phyloP scores from a whole-genome alignment of 164 flowering plant genomes.

The Warburgia ugandensis region DNA sequence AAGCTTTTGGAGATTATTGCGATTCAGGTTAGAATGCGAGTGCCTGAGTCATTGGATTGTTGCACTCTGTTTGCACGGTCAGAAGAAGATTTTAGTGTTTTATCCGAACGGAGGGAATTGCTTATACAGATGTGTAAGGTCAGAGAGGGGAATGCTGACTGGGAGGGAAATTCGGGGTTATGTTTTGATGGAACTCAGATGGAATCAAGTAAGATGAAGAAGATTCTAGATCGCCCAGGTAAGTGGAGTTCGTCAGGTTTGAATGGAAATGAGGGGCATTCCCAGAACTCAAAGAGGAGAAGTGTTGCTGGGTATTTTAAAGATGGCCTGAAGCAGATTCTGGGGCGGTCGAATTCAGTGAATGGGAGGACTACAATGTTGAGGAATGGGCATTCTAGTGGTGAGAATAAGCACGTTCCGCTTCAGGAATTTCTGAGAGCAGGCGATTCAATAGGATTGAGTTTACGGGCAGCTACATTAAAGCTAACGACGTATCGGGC shows the following conservation, averaged over 20 bases:
- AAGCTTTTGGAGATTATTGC: conserved; percentile 62
- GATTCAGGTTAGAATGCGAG: conserved; percentile 36
- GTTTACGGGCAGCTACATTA: conserved; percentile 46
- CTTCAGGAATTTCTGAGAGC: conserved; percentile 62
- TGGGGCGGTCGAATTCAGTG: conserved; percentile 41
- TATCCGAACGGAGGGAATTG: conserved; percentile 41
- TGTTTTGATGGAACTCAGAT: conserved; percentile 33
- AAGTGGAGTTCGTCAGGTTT: conserved; percentile 14
- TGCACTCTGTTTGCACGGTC: conserved; percentile 44
- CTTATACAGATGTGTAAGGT: conserved; percentile 40
- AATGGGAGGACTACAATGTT: conserved; percentile 19
- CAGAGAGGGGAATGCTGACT: conserved; percentile 27
- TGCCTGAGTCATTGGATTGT: conserved; percentile 29
- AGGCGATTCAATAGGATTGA: conserved; percentile 56
- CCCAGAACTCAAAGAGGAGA: conserved; percentile 32
- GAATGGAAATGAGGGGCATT: conserved; percentile 26
- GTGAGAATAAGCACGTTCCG: conserved; percentile 52
- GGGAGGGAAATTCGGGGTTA: conserved; percentile 19
- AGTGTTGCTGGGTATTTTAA: conserved; percentile 44
- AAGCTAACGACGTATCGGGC: conserved; percentile 69
- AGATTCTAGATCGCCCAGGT: conserved; percentile 29
- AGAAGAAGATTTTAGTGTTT: conserved; percentile 20
- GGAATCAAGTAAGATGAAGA: conserved; percentile 39
- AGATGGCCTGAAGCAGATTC: conserved; percentile 46
- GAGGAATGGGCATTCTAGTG: conserved; percentile 37